phyloP scores from a whole-genome alignment of 2,329 filamentous ascomycete genomes.

The Ophiostoma angusticollis region DNA sequence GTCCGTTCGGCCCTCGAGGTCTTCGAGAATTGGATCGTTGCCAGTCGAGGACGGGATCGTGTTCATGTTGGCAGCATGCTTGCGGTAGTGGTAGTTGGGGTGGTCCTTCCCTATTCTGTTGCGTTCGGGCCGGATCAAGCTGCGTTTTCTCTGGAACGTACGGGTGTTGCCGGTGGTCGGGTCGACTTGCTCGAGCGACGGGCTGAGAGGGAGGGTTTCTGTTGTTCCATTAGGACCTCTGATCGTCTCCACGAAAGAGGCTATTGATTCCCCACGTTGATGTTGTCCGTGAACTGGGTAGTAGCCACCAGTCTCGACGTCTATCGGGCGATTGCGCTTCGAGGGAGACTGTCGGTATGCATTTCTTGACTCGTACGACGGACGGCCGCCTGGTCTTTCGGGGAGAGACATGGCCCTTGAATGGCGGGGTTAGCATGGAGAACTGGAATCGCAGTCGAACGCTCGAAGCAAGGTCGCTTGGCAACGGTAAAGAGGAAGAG shows the following conservation, averaged over 20 bases:
- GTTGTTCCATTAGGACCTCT: conserved; percentile 39
- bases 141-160: conserved; percentile 58
- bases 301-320: conserved; percentile 55
- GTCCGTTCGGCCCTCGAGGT: conserved; percentile 53
- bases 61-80: conserved; percentile 88
- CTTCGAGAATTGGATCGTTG: conserved; percentile 76
- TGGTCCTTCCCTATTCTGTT: conserved; percentile 75
- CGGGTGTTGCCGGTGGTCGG: conserved; percentile 19
- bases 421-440: too few species aligned
- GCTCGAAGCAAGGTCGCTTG: too few species aligned
- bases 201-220: conserved; percentile 43
- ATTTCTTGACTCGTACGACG: conserved; percentile 47
- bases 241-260: conserved; percentile 47
- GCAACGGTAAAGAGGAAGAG: not conserved
- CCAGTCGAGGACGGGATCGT: conserved; percentile 84
- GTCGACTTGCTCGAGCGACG: conserved; percentile 24
- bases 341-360: conserved; percentile 57
- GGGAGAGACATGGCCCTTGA: conserved; percentile 46
- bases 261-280: conserved; percentile 43
- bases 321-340: conserved; percentile 50
- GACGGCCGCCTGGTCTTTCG: conserved; percentile 50
- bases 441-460: too few species aligned
- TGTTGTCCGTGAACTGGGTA: conserved; percentile 31
- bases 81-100: conserved; percentile 89
- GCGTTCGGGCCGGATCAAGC: conserved; percentile 78